phyloP scores from a whole-genome alignment of 2,329 filamentous ascomycete genomes.

The Arthrobotrys entomopaga region DNA sequence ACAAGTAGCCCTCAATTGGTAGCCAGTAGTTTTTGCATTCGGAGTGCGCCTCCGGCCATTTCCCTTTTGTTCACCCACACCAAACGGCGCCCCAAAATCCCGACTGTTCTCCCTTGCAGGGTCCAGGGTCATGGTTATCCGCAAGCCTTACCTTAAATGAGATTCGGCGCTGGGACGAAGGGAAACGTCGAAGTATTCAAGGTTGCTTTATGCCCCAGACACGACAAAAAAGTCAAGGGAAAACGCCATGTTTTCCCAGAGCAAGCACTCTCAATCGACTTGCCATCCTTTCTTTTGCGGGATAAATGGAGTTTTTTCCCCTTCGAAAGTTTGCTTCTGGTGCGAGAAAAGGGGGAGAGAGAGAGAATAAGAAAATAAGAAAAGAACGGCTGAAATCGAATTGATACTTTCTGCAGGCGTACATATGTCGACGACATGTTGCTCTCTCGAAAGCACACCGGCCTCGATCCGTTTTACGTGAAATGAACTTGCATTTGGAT shows the following conservation, averaged over 20 bases:
- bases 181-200: conserved; percentile 9
- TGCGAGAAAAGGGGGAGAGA: not conserved
- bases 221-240: too few relatives aligned
- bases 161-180: conserved; percentile 34
- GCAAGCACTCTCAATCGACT: conserved; percentile 18
- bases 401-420: not conserved
- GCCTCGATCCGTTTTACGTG: conserved; percentile 35
- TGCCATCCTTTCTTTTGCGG: conserved; percentile 5
- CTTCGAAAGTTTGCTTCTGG: conserved; percentile 3
- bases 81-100: conserved; percentile 44
- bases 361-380: conserved; percentile 2
- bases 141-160: conserved; percentile 56
- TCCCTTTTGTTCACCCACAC: conserved; percentile 47
- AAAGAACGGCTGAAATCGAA: conserved; percentile 44
- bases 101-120: conserved; percentile 55
- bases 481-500: conserved; percentile 50
- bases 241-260: conserved; percentile 15
- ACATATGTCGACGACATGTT: conserved; percentile 34
- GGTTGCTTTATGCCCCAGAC: not conserved
- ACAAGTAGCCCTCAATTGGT: conserved; percentile 17
- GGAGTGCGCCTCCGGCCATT: conserved; percentile 28
- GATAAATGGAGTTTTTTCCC: not conserved
- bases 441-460: conserved; percentile 1
- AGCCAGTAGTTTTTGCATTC: conserved; percentile 46
- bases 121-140: conserved; percentile 55